These are phyloP conservation scores for Petunia secreta DNA, from an alignment of 257 asterid genomes.

Conservation along the genomic window DNA sequence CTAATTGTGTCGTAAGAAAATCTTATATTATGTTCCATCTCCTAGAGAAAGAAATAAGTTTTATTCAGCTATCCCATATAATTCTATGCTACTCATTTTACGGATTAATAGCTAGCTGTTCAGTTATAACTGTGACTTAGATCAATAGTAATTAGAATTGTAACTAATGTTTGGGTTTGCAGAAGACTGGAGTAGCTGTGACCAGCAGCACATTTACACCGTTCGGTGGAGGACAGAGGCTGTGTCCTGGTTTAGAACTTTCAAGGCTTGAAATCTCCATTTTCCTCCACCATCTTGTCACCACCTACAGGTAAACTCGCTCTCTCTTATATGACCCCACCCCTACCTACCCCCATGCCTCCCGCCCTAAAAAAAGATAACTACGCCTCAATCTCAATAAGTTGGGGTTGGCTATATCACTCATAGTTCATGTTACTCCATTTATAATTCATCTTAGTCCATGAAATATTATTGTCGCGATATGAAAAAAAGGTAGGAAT, in stretches of 20 bases:
- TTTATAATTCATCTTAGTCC: too few species aligned
- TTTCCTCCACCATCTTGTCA: slow-evolving; percentile 85
- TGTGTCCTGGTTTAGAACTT: slow-evolving; percentile 92
- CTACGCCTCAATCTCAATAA: too few species aligned
- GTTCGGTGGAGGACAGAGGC: slow-evolving; percentile 97
- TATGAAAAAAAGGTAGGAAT: neutral
- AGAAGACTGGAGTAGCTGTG: slow-evolving; percentile 53
- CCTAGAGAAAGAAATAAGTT: too few species aligned
- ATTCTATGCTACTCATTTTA: too few species aligned
- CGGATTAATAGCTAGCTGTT: too few species aligned
- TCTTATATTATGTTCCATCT: too few species aligned
- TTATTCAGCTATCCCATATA: too few species aligned
- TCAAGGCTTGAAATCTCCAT: slow-evolving; percentile 88
- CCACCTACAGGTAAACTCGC: slow-evolving; percentile 65
- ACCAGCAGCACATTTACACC: slow-evolving; percentile 78
- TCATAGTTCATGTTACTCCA: too few species aligned
- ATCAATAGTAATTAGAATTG: neutral
- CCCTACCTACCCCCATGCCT: too few species aligned
- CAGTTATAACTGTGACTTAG: neutral
- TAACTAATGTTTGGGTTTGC: slow-evolving; percentile 22
- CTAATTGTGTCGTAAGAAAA: too few species aligned
- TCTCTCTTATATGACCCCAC: neutral
- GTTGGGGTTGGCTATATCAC: too few species aligned
- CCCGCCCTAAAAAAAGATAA: too few species aligned
- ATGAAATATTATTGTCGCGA: neutral